Evolutionary conservation across 306 rosid species (phyloP), one percentile per base, ranked within the genome.

Genomic region (Vigna mungo): DNA sequence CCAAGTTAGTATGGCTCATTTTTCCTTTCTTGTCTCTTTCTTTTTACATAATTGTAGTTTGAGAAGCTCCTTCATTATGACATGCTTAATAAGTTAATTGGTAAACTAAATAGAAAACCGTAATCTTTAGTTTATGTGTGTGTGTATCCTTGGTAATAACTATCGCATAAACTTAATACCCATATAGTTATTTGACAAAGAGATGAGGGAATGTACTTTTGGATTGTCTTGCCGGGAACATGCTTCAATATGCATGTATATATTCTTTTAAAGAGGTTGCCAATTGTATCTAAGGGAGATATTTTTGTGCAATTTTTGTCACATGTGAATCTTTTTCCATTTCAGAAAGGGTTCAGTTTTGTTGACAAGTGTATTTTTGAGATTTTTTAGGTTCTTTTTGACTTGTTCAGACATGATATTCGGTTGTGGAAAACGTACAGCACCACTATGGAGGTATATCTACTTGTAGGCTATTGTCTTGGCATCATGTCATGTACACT

Each of bases 371-470:
- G 32, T 54, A 43, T 80, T 77, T 52, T 54, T 79, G 76, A 53
- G 6, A 75, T 75, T 76, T 36, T n/a, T n/a, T 83, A 89, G 97
- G 97, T 95, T 76, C 92, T 92, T 53, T 95, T 93, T 41, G 96
- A 95, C 88, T 89, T 95, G 32, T 95, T 95, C 84, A 84, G 76
- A 36, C 92, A 86, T 15, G 97, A 95, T 81, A 71, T 87, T 83
- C 90, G 96, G 72, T 77, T 92, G 73, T 95, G 97, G 97, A 87
- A 90, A 79, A 97, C 97, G 0, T 92, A 95, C 70, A 84, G 91
- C 83, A 81, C 72, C 64, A 90, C 97, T 47, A 80, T 95, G 71
- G 93, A 88, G 99, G 99, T 95, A 86, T 53, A 63, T 48, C 62
- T 69, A 68, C 44, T 17, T 20, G 63, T 21, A 27, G 70, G 66